Evolutionary conservation across 106 monocot species (phyloP).

Genomic region (Narthecium ossifragum): DNA sequence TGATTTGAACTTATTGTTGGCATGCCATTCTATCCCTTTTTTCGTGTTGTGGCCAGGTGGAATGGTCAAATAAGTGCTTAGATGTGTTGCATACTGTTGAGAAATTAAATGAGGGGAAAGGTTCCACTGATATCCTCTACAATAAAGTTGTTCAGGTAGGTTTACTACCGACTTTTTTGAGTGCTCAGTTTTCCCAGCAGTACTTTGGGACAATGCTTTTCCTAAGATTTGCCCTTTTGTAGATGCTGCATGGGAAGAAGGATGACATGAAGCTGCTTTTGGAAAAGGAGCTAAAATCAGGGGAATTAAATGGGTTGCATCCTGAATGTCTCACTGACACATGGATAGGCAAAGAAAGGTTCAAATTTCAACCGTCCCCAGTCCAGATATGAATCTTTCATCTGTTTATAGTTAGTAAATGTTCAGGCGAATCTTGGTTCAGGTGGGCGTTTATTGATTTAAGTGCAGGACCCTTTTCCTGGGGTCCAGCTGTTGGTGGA

Average conservation of each 20-base stretch:
- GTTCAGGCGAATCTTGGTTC: constrained; percentile 30
- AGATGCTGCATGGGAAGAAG: constrained; percentile 71
- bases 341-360: constrained; percentile 92
- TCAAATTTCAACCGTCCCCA: too few species aligned
- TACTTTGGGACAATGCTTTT: background rate
- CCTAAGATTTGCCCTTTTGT: constrained; percentile 9
- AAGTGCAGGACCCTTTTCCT: constrained; percentile 91
- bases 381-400: too few species aligned
- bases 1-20: too few species aligned
- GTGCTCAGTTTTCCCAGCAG: background rate
- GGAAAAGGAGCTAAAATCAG: constrained; percentile 62
- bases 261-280: constrained; percentile 50
- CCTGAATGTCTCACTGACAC: constrained; percentile 88
- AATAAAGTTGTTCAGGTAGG: constrained; percentile 66
- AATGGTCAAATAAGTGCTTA: constrained; percentile 67
- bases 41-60: constrained; percentile 39
- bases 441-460: constrained; percentile 99
- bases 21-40: too few species aligned
- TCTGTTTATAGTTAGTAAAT: too few species aligned
- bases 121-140: constrained; percentile 49
- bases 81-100: constrained; percentile 53
- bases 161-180: background rate
- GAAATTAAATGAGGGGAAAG: constrained; percentile 56
- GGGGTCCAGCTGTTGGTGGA: constrained; percentile 99
- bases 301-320: constrained; percentile 64